Conservation (phyloP, 306 rosid species). For the Cyclanthera cordifolia region DNA sequence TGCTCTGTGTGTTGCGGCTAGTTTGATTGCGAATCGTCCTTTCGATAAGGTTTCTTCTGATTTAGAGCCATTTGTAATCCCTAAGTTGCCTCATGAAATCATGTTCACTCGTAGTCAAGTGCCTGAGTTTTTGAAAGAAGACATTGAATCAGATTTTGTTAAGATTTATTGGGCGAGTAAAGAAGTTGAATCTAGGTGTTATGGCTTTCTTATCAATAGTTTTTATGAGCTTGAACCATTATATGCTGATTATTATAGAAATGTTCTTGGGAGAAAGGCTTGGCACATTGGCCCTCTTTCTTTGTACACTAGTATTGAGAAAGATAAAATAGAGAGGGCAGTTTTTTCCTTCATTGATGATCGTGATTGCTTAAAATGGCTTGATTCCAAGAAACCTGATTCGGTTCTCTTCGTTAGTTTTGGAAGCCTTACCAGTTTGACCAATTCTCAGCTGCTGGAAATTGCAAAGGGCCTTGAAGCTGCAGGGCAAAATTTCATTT, state of each 20-base stretch:
- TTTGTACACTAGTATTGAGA: constrained; percentile 8
- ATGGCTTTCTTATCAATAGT: constrained; percentile 41
- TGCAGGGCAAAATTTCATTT: constrained; percentile 20
- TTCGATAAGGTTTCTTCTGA: constrained; percentile 20
- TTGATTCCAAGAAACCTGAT: constrained; percentile 16
- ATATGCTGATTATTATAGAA: constrained; percentile 30
- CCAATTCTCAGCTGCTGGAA: constrained; percentile 17
- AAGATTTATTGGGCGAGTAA: background rate
- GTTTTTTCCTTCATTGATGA: background rate
- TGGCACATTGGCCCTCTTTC: constrained; percentile 63
- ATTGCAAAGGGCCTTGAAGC: constrained; percentile 27
- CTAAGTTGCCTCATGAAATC: constrained; percentile 20
- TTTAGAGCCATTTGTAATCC: constrained; percentile 20
- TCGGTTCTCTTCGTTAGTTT: constrained; percentile 29
- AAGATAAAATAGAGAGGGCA: constrained; percentile 16
- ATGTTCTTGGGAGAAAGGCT: constrained; percentile 25
- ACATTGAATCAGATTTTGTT: background rate
- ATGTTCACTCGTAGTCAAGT: constrained; percentile 16
- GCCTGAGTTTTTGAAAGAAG: constrained; percentile 1
- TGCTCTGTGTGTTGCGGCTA: constrained; percentile 10
- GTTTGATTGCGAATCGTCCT: constrained; percentile 8
- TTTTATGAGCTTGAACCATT: constrained; percentile 42
- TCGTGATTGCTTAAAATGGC: constrained; percentile 27
- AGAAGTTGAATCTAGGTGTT: constrained; percentile 24
- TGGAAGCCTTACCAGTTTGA: constrained; percentile 18